These are phyloP conservation scores for Aspergillus ustus DNA, from an alignment of 2,329 filamentous ascomycete genomes.

Conservation along the genomic window DNA sequence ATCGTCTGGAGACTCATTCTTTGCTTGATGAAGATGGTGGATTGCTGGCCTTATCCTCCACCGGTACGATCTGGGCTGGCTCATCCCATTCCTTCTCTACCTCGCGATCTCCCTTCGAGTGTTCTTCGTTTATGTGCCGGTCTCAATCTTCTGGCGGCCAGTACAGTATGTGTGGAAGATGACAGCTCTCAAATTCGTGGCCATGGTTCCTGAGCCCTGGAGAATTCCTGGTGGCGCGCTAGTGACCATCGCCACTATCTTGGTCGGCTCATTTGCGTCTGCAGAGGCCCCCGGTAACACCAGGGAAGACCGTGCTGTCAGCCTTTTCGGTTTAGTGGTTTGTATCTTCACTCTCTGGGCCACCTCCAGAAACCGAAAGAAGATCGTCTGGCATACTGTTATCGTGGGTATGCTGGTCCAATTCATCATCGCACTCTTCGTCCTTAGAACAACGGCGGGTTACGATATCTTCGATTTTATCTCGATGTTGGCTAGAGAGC, in stretches of 20 bases:
- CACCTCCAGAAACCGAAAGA: constrained; percentile 72
- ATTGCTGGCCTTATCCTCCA: constrained; percentile 75
- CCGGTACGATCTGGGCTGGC: constrained; percentile 74
- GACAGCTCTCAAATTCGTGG: constrained; percentile 63
- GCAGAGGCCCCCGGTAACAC: constrained; percentile 76
- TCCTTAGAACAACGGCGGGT: constrained; percentile 77
- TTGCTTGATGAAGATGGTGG: constrained; percentile 65
- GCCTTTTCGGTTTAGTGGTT: constrained; percentile 75
- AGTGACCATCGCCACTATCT: constrained; percentile 70
- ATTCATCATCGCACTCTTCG: constrained; percentile 87
- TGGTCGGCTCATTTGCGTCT: constrained; percentile 78
- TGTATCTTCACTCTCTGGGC: constrained; percentile 69
- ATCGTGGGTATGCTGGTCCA: constrained; percentile 88
- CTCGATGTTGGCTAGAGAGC: constrained; percentile 71
- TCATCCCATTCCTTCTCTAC: constrained; percentile 83
- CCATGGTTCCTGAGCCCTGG: constrained; percentile 68
- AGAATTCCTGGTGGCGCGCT: constrained; percentile 66
- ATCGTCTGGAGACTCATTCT: constrained; percentile 6
- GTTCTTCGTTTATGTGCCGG: constrained; percentile 73
- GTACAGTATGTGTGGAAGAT: constrained; percentile 71
- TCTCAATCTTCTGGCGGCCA: constrained; percentile 67
- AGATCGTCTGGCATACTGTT: constrained; percentile 72
- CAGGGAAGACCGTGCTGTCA: constrained; percentile 77
- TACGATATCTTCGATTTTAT: constrained; percentile 94
- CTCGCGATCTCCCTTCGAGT: constrained; percentile 74